Base-by-base conservation (phyloP, 1,284 basidiomycete genomes). In the Ustilago hordei region DNA sequence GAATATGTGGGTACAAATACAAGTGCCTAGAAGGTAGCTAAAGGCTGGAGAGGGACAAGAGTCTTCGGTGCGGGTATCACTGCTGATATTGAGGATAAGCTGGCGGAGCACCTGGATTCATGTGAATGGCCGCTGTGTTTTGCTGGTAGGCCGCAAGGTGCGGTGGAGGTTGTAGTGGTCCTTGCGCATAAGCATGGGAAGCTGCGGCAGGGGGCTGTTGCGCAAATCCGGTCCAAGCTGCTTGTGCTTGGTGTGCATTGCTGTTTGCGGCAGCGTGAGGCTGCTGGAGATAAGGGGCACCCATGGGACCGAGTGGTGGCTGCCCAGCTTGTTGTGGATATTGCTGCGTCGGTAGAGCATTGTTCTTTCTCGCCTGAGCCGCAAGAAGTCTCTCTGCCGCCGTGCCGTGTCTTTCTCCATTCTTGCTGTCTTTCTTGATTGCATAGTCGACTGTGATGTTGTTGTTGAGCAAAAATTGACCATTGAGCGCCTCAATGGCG, bases 391-490 rank as follows among this genome's bases (percentile, higher is more conserved):
- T 92, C 87, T 99, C 96, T 2, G 97, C 95, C 23, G 93, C 89
- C 4, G 95, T 97, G 41, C 96, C 97, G 84, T 99, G 97, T 17
- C 95, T 91, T 87, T 99, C 96, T n/a, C 83, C 83, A n/a, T 95
- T 95, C 87, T 98, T 98, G 63, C 94, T 94, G 82, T 99, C 97
- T 88, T 98, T 98, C 87, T 98, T 98, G 90, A 98, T 96, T 4
- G 96, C 96, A 86, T 97, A 98, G 86, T 96, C 94, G 15, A 98
- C 95, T 17, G 92, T 92, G 85, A 98, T 93, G 67, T 95, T 93
- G 87, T 97, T 97, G 89, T 98, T 98, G 91, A 96, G 95, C 54
- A 99, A 89, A 90, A 95, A 98, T 84, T 99, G 96, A 55, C 91
- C 91, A 83, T 98, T 96, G 94, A 99, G 95, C 23, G 94, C 91